Evolutionary conservation across 1,284 basidiomycete genomes (phyloP).

Genomic region (Apiotrichum sp.): DNA sequence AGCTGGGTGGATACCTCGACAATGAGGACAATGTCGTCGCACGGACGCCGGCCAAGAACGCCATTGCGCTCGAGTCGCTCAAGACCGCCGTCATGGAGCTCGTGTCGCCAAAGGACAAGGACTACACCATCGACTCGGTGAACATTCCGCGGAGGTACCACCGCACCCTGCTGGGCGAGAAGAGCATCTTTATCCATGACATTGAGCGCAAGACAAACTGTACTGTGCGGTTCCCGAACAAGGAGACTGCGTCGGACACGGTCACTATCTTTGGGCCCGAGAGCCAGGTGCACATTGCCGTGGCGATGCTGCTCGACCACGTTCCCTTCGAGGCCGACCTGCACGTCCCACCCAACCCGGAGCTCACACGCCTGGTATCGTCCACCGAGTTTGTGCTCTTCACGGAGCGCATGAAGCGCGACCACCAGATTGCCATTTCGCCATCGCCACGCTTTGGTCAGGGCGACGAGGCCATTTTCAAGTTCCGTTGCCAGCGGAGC

Average conservation of each 20-base stretch:
- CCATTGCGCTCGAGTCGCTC: slow-evolving; percentile 87
- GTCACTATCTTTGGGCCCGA: slow-evolving; percentile 93
- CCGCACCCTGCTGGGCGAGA: slow-evolving; percentile 88
- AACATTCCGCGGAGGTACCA: slow-evolving; percentile 91
- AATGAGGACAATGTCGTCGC: slow-evolving; percentile 99
- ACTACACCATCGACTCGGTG: slow-evolving; percentile 72
- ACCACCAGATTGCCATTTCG: slow-evolving; percentile 81
- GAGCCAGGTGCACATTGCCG: slow-evolving; percentile 92
- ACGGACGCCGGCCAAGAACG: slow-evolving; percentile 95
- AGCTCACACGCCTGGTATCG: slow-evolving; percentile 65
- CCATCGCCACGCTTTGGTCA: slow-evolving; percentile 54
- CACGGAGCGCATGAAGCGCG: slow-evolving; percentile 79
- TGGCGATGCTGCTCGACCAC: slow-evolving; percentile 91
- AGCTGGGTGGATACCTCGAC: slow-evolving; percentile 89
- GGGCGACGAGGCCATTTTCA: slow-evolving; percentile 78
- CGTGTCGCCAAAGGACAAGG: slow-evolving; percentile 80
- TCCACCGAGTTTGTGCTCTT: slow-evolving; percentile 76
- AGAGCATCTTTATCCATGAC: slow-evolving; percentile 93
- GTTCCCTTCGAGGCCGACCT: slow-evolving; percentile 97
- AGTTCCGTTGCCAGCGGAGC: slow-evolving; percentile 88
- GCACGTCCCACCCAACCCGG: slow-evolving; percentile 75
- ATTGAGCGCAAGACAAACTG: slow-evolving; percentile 97
- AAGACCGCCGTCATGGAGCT: slow-evolving; percentile 97
- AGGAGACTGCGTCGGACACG: slow-evolving; percentile 74
- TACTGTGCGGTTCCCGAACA: slow-evolving; percentile 87